A percentile compares a stretch with the other conserved stretches of the same genome.
phyloP scores from a whole-genome alignment of 106 monocot species.

The Iris macrosiphon region DNA sequence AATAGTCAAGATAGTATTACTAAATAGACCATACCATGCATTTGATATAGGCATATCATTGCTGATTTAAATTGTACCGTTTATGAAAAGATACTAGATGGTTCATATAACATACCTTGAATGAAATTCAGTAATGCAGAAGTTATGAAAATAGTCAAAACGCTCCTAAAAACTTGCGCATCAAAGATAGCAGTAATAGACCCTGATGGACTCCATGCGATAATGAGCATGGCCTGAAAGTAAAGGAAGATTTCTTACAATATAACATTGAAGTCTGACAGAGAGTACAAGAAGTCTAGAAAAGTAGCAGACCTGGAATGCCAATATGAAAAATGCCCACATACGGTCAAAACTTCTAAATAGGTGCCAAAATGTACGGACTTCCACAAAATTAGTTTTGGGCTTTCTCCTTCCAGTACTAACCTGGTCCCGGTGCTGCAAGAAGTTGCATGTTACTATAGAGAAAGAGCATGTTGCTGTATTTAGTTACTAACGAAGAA shows the following conservation, averaged over 20 bases:
- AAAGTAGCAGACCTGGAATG: conserved; percentile 59
- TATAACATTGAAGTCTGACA: background rate
- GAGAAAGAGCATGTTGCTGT: background rate
- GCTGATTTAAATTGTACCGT: too few relatives aligned
- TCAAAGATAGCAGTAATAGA: conserved; percentile 69
- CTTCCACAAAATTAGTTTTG: conserved; percentile 97
- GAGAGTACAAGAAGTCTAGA: background rate
- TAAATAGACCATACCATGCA: conserved; percentile 1
- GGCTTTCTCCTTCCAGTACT: conserved; percentile 44
- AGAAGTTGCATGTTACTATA: background rate
- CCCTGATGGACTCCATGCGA: conserved; percentile 95
- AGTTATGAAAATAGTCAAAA: conserved; percentile 89
- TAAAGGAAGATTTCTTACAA: conserved; percentile 5
- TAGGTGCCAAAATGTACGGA: conserved; percentile 86
- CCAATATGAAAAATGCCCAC: conserved; percentile 91
- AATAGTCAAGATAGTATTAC: conserved; percentile 10
- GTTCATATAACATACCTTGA: conserved; percentile 42
- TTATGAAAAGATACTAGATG: conserved; percentile 1
- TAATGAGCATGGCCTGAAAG: conserved; percentile 85
- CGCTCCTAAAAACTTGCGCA: conserved; percentile 72
- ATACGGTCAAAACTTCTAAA: conserved; percentile 97
- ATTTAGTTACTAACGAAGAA: background rate
- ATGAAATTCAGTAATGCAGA: conserved; percentile 91
- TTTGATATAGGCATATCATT: too few relatives aligned
- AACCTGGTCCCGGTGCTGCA: conserved; percentile 39